These are phyloP conservation scores for Escallonia herrerae DNA, from an alignment of 129 eudicot species.

Conservation along the genomic window DNA sequence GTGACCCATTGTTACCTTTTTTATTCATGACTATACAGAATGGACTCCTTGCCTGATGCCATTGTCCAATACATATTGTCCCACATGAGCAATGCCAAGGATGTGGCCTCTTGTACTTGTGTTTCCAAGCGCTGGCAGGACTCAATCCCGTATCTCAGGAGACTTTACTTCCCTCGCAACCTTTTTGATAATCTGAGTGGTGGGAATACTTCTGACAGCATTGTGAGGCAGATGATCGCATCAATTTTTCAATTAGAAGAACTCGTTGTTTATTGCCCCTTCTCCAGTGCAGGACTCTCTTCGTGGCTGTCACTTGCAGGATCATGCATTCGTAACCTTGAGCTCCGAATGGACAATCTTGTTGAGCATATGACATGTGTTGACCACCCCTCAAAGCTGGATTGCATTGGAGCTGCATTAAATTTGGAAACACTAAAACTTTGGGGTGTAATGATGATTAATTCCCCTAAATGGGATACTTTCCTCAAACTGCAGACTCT, in stretches of 20 bases:
- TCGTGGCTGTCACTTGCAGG: slow-evolving; percentile 56
- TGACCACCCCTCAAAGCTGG: slow-evolving; percentile 57
- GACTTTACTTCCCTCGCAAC: slow-evolving; percentile 76
- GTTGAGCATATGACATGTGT: slow-evolving; percentile 19
- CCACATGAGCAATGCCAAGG: slow-evolving; percentile 53
- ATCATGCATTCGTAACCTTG: slow-evolving; percentile 51
- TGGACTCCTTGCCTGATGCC: slow-evolving; percentile 84
- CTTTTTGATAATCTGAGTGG: slow-evolving; percentile 49
- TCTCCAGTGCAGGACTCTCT: slow-evolving; percentile 53
- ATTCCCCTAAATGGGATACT: slow-evolving; percentile 71
- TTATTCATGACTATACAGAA: slow-evolving; percentile 34
- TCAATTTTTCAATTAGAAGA: slow-evolving; percentile 48
- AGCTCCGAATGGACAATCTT: slow-evolving; percentile 75
- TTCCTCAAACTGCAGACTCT: slow-evolving; percentile 52
- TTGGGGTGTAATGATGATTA: slow-evolving; percentile 74
- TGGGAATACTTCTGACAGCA: slow-evolving; percentile 47
- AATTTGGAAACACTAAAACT: slow-evolving; percentile 70
- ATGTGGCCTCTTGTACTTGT: slow-evolving; percentile 72
- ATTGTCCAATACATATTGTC: slow-evolving; percentile 66
- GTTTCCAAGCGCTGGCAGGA: slow-evolving; percentile 89
- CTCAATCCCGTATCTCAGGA: slow-evolving; percentile 54
- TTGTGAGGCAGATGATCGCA: slow-evolving; percentile 46
- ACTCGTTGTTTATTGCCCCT: slow-evolving; percentile 89
- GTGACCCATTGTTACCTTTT: slow-evolving; percentile 17
- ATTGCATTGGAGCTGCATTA: slow-evolving; percentile 51